A percentile compares a stretch with the other conserved stretches of the same genome.
These are phyloP conservation scores for Botrytis hyacinthi DNA, from an alignment of 2,329 filamentous ascomycete genomes.

Conservation along the genomic window DNA sequence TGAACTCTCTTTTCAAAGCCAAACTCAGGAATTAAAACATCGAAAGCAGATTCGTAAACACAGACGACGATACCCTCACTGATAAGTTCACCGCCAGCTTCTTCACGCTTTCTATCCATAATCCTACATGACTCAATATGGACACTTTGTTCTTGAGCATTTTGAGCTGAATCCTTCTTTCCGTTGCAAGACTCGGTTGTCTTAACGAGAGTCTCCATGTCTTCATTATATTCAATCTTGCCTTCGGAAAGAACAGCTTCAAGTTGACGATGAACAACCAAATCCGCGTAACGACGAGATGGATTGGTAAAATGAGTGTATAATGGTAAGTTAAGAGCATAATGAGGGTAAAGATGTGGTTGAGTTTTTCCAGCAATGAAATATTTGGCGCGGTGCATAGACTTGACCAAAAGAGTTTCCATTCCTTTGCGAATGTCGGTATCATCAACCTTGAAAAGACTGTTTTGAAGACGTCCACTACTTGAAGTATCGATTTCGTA, in stretches of 20 bases:
- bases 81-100: constrained; percentile 86
- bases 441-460: constrained; percentile 90
- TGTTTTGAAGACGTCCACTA: constrained; percentile 90
- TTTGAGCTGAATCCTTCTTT: constrained; percentile 98
- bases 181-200: constrained; percentile 95
- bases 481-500: constrained; percentile 86
- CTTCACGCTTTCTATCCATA: constrained; percentile 89
- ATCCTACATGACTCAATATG: constrained; percentile 96
- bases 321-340: constrained; percentile 84
- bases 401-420: constrained; percentile 92
- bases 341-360: constrained; percentile 80
- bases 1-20: constrained; percentile 99
- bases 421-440: constrained; percentile 90
- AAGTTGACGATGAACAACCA: constrained; percentile 92
- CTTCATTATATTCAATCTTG: constrained; percentile 80
- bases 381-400: constrained; percentile 96
- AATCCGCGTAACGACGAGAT: constrained; percentile 89
- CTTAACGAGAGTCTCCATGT: constrained; percentile 84
- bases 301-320: constrained; percentile 99
- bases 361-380: constrained; percentile 77
- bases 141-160: constrained; percentile 96
- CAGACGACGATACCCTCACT: constrained; percentile 94
- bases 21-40: constrained; percentile 96
- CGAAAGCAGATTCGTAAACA: constrained; percentile 98
- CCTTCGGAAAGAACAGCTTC: constrained; percentile 82